These are phyloP conservation scores for Naumovozyma baii DNA, from an alignment of 805 yeast species.

Conservation along the genomic window DNA sequence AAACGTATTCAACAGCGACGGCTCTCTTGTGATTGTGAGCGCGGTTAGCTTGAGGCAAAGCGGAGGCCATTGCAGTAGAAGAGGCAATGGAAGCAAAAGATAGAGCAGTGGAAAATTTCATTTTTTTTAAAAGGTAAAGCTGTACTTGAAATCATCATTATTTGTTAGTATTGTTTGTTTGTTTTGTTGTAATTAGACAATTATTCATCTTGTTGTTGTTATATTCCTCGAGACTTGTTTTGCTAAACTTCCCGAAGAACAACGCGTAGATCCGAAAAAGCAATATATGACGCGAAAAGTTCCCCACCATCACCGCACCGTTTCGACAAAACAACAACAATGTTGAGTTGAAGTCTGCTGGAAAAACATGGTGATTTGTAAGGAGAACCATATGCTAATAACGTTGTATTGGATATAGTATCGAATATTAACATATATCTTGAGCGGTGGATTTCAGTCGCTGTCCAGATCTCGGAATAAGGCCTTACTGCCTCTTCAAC, in stretches of 20 bases:
- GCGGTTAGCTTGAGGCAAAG: slow-evolving; percentile 33
- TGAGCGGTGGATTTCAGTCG: no score
- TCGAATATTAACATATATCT: no score
- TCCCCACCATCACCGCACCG: no score
- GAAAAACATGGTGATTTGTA: no score
- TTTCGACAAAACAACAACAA: no score
- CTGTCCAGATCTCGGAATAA: no score
- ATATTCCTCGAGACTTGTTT: background rate
- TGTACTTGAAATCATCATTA: background rate
- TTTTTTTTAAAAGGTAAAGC: slow-evolving; percentile 4
- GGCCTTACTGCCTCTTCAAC: no score
- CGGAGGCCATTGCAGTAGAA: slow-evolving; percentile 23
- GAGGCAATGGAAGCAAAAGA: slow-evolving; percentile 26
- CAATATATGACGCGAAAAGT: no score
- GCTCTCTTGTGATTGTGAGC: slow-evolving; percentile 45
- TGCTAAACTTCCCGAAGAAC: background rate
- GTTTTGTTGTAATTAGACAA: background rate
- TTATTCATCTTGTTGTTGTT: background rate
- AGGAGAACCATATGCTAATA: no score
- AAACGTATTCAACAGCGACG: slow-evolving; percentile 41
- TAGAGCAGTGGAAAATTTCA: slow-evolving; percentile 28
- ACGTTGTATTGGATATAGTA: no score
- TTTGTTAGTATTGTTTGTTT: background rate
- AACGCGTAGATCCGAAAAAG: background rate
- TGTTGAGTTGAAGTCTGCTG: no score